These are phyloP conservation scores for Coemansia sp. DNA, from an alignment of 371 early-diverging fungal species.

Conservation along the genomic window DNA sequence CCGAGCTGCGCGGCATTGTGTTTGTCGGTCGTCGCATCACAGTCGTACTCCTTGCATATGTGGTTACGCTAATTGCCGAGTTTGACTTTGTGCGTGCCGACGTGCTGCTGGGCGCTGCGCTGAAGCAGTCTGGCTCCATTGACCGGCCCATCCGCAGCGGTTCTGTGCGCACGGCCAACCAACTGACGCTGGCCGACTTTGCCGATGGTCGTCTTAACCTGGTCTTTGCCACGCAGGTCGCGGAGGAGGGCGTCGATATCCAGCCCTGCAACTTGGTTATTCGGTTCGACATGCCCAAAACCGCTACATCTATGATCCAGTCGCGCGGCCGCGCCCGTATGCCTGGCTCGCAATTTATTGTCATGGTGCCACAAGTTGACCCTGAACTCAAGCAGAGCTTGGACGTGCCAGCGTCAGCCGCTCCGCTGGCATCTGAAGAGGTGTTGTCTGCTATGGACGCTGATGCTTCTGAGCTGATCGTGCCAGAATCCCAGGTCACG, in stretches of 20 bases:
- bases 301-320: slow-evolving; percentile 80
- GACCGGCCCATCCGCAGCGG: slow-evolving; percentile 59
- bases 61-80: slow-evolving; percentile 54
- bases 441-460: not conserved
- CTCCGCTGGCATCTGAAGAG: not conserved
- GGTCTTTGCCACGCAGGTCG: slow-evolving; percentile 91
- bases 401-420: not conserved
- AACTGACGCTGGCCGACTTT: slow-evolving; percentile 66
- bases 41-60: slow-evolving; percentile 61
- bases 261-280: slow-evolving; percentile 92
- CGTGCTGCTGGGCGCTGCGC: slow-evolving; percentile 66
- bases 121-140: slow-evolving; percentile 12
- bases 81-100: slow-evolving; percentile 58
- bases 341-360: slow-evolving; percentile 68
- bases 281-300: slow-evolving; percentile 77
- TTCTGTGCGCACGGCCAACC: slow-evolving; percentile 61
- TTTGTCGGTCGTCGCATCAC: slow-evolving; percentile 77
- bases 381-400: slow-evolving; percentile 16
- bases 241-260: slow-evolving; percentile 97
- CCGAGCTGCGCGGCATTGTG: slow-evolving; percentile 78
- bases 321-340: slow-evolving; percentile 93
- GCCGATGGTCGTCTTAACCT: slow-evolving; percentile 67
- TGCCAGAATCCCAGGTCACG: not conserved
- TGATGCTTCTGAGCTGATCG: not conserved
- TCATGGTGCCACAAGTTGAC: slow-evolving; percentile 63